phyloP scores from a whole-genome alignment of 1,284 basidiomycete genomes.

The Irpex sp. region DNA sequence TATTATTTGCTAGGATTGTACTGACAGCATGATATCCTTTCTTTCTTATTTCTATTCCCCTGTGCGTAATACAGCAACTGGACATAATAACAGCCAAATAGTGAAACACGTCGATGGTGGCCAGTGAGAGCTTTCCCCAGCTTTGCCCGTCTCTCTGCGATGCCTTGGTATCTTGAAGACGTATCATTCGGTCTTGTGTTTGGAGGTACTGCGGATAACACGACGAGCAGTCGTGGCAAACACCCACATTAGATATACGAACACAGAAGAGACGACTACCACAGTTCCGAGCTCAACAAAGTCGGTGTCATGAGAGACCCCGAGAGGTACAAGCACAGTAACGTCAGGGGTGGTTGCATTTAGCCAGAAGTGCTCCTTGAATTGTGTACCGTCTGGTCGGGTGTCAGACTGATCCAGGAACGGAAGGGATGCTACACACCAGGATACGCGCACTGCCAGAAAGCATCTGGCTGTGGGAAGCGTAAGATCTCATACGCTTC shows the following conservation, averaged over 20 bases:
- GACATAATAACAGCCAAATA: neutral
- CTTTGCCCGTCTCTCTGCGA: neutral
- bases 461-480: slow-evolving; percentile 35
- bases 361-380: neutral
- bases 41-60: slow-evolving; percentile 4
- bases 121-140: slow-evolving; percentile 16
- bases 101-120: neutral
- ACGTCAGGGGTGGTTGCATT: neutral
- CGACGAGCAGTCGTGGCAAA: slow-evolving; percentile 19
- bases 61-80: neutral
- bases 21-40: slow-evolving; percentile 22
- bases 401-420: neutral
- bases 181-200: neutral
- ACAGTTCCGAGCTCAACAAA: slow-evolving; percentile 3
- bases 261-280: slow-evolving; percentile 34
- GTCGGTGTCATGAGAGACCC: neutral
- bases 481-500: slow-evolving; percentile 20
- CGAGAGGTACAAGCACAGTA: slow-evolving; percentile 1
- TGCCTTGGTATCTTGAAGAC: neutral
- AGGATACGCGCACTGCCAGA: slow-evolving; percentile 33
- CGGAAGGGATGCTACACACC: neutral
- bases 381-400: neutral
- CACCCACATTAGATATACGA: slow-evolving; percentile 32
- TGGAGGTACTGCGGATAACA: slow-evolving; percentile 7
- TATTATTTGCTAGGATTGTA: slow-evolving; percentile 23